A percentile compares a stretch with the other conserved stretches of the same genome.
Conservation (phyloP, 73 alveolate genomes). For the Tetrahymena malaccensis region DNA sequence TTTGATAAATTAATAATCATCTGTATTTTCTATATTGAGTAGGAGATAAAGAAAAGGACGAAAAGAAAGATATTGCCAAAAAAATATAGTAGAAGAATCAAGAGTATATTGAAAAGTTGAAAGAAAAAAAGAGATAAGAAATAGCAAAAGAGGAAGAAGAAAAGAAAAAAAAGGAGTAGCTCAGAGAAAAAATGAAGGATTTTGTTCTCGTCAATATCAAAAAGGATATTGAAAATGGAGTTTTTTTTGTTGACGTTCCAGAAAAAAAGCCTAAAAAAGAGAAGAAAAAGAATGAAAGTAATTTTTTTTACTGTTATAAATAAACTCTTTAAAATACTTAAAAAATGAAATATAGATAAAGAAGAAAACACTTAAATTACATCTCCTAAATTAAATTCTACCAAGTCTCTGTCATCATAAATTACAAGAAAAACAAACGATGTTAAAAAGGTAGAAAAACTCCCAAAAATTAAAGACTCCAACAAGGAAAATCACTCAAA, state of each 20-base stretch:
- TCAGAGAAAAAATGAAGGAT: conserved; percentile 10
- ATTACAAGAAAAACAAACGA: background rate
- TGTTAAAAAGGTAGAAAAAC: background rate
- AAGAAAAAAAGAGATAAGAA: background rate
- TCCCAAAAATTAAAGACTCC: background rate
- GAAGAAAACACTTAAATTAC: background rate
- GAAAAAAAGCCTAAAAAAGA: background rate
- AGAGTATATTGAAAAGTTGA: conserved; percentile 8
- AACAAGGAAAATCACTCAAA: conserved; percentile 7
- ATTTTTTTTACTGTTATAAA: background rate
- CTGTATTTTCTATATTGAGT: background rate
- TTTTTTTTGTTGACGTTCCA: background rate
- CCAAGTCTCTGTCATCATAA: background rate
- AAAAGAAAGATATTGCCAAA: background rate
- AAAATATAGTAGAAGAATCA: background rate
- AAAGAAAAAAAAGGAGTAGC: conserved; percentile 3
- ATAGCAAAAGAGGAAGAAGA: conserved; percentile 22
- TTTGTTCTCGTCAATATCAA: conserved; percentile 6
- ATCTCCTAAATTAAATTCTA: background rate
- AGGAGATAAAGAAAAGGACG: background rate
- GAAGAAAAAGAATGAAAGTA: background rate
- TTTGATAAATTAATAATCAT: background rate
- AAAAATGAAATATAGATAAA: background rate
- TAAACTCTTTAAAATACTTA: background rate
- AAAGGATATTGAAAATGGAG: conserved; percentile 3